A percentile compares a stretch with the other conserved stretches of the same genome.
Conservation (phyloP, 2,329 filamentous ascomycete species). For the Claviceps sp. region DNA sequence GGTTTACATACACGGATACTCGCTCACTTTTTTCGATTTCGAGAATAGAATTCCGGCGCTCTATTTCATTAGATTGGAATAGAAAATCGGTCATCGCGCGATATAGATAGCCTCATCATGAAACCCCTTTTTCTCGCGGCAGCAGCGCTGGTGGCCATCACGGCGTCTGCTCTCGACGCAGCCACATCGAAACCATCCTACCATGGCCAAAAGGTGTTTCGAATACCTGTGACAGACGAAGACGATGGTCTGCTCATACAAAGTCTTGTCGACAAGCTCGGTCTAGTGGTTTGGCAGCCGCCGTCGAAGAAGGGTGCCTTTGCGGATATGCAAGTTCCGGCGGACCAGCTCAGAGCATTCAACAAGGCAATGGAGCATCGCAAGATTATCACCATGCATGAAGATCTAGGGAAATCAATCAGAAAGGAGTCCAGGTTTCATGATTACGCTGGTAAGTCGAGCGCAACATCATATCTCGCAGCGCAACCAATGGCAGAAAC, state of each 20-base stretch:
- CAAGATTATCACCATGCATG: conserved; percentile 22
- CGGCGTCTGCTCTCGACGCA: not conserved
- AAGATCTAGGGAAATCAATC: conserved; percentile 26
- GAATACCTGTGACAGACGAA: conserved; percentile 21
- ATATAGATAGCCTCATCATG: not conserved
- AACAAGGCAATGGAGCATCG: conserved; percentile 16
- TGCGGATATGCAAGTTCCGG: conserved; percentile 28
- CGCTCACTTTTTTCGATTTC: no score
- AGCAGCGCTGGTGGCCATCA: not conserved
- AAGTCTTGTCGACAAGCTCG: conserved; percentile 19
- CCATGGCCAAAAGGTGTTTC: conserved; percentile 31
- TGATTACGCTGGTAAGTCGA: conserved; percentile 15
- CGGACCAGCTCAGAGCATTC: conserved; percentile 21
- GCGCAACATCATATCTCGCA: not conserved
- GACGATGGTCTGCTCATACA: conserved; percentile 18
- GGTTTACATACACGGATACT: no score
- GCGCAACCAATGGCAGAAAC: not conserved
- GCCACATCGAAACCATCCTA: conserved; percentile 17
- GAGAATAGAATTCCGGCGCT: no score
- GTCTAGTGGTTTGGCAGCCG: conserved; percentile 24
- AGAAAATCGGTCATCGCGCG: no score
- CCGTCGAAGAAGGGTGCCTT: conserved; percentile 17
- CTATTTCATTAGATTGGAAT: no score
- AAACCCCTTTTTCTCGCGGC: not conserved
- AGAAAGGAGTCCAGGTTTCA: conserved; percentile 18